Evolutionary conservation across 208 protist genomes (phyloP), one percentile per base, ranked within the genome.

Genomic region (Crithidia brevicula): DNA sequence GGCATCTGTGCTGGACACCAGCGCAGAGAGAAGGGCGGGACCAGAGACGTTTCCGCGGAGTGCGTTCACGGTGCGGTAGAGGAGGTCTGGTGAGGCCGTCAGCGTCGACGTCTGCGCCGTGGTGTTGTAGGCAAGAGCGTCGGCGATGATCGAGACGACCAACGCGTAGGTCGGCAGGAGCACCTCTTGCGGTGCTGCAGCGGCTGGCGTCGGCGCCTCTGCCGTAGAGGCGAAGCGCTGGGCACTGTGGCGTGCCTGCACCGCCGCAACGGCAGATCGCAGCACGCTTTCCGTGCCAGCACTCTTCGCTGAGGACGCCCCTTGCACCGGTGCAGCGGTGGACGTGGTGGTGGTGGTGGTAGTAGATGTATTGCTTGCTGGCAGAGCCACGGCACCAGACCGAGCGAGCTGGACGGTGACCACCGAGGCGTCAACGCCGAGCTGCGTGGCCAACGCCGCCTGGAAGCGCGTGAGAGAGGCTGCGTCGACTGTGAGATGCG

Each of bases 101-200:
- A 82, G 57, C 18, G 71, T 62, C 5, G 57, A 56, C 7, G 36
- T 72, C 23, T 65, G 16, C 30, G 28, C 20, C 2, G 65, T 66
- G 20, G 42, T 40, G 57, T 82, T 71, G 38, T 62, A 46, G 45
- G 50, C 52, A 42, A 68, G 47, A 46, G 69, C 67, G 46, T 82
- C 75, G 11, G 75, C 66, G 36, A 36, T 30, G 53, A 89, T 45
- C 66, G 40, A 38, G 56, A 85, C 22, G 15, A 74, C 72, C 42
- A 89, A 69, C 15, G 75, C 78, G 71, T 92, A 89, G 13, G 77
- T 74, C 34, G 52, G 70, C 15, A 86, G 49, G 34, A 33, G 13
- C 23, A 9, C 10, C 36, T 5, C 9, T 43, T 42, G 20, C 5
- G 22, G 15, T 27, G 43, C 5, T 15, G 20, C 15, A 23, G 25